Percentiles rank a stretch among this genome's conserved stretches.
phyloP scores from a whole-genome alignment of 352 stramenopile genomes.

The Plasmopara viticola region DNA sequence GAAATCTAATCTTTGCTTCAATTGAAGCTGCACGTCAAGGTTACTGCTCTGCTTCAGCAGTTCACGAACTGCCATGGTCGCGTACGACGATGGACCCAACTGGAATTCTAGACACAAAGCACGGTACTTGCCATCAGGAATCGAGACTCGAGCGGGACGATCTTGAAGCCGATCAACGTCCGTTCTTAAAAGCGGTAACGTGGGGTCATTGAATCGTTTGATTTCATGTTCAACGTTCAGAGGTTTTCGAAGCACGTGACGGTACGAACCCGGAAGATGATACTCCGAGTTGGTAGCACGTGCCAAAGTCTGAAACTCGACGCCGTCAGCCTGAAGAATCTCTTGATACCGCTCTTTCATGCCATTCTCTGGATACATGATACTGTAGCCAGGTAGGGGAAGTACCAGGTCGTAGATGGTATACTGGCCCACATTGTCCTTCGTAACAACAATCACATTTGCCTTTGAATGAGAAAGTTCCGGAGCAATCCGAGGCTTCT shows the following conservation, averaged over 20 bases:
- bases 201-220: constrained; percentile 90
- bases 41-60: constrained; percentile 92
- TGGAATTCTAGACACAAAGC: constrained; percentile 81
- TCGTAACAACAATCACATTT: constrained; percentile 54
- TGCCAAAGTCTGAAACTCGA: constrained; percentile 63
- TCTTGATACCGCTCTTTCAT: constrained; percentile 66
- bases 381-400: constrained; percentile 91
- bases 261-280: constrained; percentile 90
- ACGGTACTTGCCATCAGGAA: constrained; percentile 51
- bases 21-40: constrained; percentile 53
- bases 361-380: constrained; percentile 81
- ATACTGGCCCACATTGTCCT: constrained; percentile 88
- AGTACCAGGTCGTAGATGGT: constrained; percentile 94
- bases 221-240: constrained; percentile 87
- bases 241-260: constrained; percentile 88
- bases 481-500: constrained; percentile 25
- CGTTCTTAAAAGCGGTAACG: constrained; percentile 89
- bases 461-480: constrained; percentile 31
- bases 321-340: constrained; percentile 46
- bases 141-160: constrained; percentile 34
- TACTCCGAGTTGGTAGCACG: constrained; percentile 86
- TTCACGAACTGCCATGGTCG: constrained; percentile 94
- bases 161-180: constrained; percentile 81
- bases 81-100: constrained; percentile 88
- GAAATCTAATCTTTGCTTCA: constrained; percentile 35